Base-by-base conservation (phyloP, 1,139 yeast species). In the Taphrina pruni region DNA sequence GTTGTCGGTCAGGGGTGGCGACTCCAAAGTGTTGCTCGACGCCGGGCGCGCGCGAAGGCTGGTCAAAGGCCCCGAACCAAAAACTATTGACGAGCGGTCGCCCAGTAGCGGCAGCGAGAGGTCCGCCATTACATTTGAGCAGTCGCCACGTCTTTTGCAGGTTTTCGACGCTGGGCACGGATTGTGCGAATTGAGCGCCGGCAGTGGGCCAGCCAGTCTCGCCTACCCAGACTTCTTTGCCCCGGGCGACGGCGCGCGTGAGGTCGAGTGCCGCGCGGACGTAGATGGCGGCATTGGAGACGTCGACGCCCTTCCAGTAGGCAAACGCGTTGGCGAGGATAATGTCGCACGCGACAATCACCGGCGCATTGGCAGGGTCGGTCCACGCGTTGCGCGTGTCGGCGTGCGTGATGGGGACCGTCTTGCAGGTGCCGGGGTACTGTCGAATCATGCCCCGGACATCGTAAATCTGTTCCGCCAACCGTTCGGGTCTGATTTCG, bases 151-250 rank as follows among this genome's bases (percentile, higher is more conserved):
- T 92, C 75, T 80, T 79, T 77, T 84, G 82, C 72, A 98, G 97
- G 77, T 90, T 91, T 62, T 79, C 83, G 70, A 86, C 84, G 75
- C 87, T 79, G 75, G 98, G 97, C 9, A 69, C 73, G 8, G 76
- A 72, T 51, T 54, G 71, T 77, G 87, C 79, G 76, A 81, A 92
- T 78, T 83, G 81, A 73, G 91, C 87, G 79, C 99, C 99, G 12
- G 84, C 87, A 58, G 97, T 86, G 78, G 98, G 97, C 97, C 97
- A 93, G 75, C 98, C 99, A 74, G 98, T 94, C 84, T 94, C 98
- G 78, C 98, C 98, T 76, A 93, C 94, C 92, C 94, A 92, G 84
- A 93, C 91, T 71, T 86, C 84, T 75, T 92, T 84, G 79, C 90
- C 92, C 72, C 93, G 96, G 84, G 93, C 93, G 74, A 86, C 81